A percentile compares a stretch with the other conserved stretches of the same genome.
These are phyloP conservation scores for Corinectria fuckeliana DNA, from an alignment of 2,329 filamentous ascomycete species.

Conservation along the genomic window DNA sequence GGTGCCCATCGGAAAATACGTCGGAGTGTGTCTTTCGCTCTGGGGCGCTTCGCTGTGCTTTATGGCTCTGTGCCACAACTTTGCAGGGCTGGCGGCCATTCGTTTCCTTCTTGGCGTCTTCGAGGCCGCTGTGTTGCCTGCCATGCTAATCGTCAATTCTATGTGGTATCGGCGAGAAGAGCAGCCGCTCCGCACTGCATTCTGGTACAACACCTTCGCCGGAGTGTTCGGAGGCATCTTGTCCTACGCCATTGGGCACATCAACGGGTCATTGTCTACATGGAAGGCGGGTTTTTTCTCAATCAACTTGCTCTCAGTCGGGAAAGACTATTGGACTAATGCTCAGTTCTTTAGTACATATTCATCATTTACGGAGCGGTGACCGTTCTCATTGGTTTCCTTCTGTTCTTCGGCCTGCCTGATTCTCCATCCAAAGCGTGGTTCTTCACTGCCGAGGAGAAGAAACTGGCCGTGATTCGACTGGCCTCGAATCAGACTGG, in stretches of 20 bases:
- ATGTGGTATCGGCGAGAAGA: slow-evolving; percentile 45
- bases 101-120: slow-evolving; percentile 54
- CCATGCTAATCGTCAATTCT: slow-evolving; percentile 54
- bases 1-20: slow-evolving; percentile 42
- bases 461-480: slow-evolving; percentile 14
- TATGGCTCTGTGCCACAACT: slow-evolving; percentile 48
- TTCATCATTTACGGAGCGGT: slow-evolving; percentile 34
- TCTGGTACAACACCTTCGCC: slow-evolving; percentile 43
- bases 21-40: slow-evolving; percentile 37
- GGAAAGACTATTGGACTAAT: neutral
- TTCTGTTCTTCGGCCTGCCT: slow-evolving; percentile 25
- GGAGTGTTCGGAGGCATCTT: slow-evolving; percentile 43
- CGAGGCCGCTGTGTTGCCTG: slow-evolving; percentile 54
- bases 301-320: neutral
- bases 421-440: slow-evolving; percentile 30
- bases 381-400: slow-evolving; percentile 18
- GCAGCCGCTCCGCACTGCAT: slow-evolving; percentile 40
- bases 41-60: slow-evolving; percentile 50
- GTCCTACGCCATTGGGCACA: slow-evolving; percentile 39
- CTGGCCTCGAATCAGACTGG: slow-evolving; percentile 9
- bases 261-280: slow-evolving; percentile 32
- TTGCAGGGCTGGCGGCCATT: slow-evolving; percentile 48
- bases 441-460: slow-evolving; percentile 32
- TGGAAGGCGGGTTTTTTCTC: slow-evolving; percentile 24
- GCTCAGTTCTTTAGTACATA: neutral